Evolutionary conservation across 257 asterid genomes (phyloP), one percentile per base, ranked within the genome.

Genomic region (Salvia miltiorrhiza): DNA sequence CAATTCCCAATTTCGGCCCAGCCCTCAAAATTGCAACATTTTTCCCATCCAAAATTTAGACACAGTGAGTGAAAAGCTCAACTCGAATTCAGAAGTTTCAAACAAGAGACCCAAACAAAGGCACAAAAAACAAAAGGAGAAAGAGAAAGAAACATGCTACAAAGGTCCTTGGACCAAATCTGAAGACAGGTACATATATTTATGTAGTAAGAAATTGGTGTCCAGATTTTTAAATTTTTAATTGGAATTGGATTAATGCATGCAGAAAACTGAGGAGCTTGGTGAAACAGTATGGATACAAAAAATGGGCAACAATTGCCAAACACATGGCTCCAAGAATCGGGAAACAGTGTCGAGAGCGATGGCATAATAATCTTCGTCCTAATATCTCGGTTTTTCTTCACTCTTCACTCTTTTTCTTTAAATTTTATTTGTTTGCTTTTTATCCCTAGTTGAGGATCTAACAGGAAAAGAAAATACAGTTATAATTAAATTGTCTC

Each of bases 321-420:
- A 76, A 81, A 45, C 72, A 79, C 10, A 84, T 88, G 93, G 63
- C n/a, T 4, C 90, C 92, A 44, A 79, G 97, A 73, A 91, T 85
- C 0, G 97, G 97, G 24, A 91, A 91, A 64, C 95, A 91, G 62
- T 91, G 97, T 54, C 77, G 97, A 19, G 95, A 91, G 69, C 76
- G 97, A 52, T 91, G 96, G 95, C 86, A 84, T 11, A 91, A 91
- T 65, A 96, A 91, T 84, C 66, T 91, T 26, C 86, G 90, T 58
- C 91, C 97, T 3, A 72, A 84, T 70, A 87, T 90, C 64, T 85
- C 85, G 96, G 97, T 90, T 52, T 9, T 33, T 55, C 11, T 52
- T 9, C 1, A 4, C 2, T 7, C 40, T 35, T 35, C 9, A 6
- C 9, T 35, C 40, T 35, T 35, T 7, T 33, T 33, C 9, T 35